Evolutionary conservation across 768 basidiomycete species (phyloP), one percentile per base, ranked within the genome.

Genomic region (Tylopilus cervinicoccineus): DNA sequence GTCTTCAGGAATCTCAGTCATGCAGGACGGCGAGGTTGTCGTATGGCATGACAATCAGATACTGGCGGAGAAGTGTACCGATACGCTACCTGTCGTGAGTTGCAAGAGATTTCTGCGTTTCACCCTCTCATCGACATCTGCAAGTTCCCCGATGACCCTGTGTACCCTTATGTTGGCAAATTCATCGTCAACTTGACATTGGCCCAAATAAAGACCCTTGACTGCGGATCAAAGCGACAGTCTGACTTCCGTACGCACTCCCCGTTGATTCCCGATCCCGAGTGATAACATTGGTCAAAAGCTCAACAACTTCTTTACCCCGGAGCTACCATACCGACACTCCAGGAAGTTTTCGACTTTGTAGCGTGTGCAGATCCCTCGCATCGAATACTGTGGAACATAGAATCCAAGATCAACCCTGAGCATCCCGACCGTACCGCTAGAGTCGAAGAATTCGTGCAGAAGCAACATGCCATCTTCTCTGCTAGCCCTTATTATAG

Each of bases 11-110:
- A 45, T 24, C 51, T 59, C 54, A 55, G 19, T 29, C 17, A 17
- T 17, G 48, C 32, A 88, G 86, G 89, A 92, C 61, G 86, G 84
- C 12, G 75, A 76, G 40, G 81, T 86, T 14, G 73, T 92, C 34
- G 85, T 91, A 13, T 90, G 85, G 84, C 88, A 92, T 57, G 88
- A 92, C 65, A 80, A 83, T 64, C 68, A 70, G 36, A 84, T 92
- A 51, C 62, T 67, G 3, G 54, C 77, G 4, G 72, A 71, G 28
- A 92, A 90, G 63, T 90, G 88, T 63, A 56, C 60, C 20, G 88
- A 91, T 62, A 89, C 86, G 2, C 56, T 51, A 14, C 84, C 88
- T 38, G 80, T 63, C 31, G 86, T 88, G 59, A 58, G 73, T 67
- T 41, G 42, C 32, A 38, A 27, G 47, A 17, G 38, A 6, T 4